phyloP scores from a whole-genome alignment of 2,329 filamentous ascomycete genomes.

The Apiospora marii region DNA sequence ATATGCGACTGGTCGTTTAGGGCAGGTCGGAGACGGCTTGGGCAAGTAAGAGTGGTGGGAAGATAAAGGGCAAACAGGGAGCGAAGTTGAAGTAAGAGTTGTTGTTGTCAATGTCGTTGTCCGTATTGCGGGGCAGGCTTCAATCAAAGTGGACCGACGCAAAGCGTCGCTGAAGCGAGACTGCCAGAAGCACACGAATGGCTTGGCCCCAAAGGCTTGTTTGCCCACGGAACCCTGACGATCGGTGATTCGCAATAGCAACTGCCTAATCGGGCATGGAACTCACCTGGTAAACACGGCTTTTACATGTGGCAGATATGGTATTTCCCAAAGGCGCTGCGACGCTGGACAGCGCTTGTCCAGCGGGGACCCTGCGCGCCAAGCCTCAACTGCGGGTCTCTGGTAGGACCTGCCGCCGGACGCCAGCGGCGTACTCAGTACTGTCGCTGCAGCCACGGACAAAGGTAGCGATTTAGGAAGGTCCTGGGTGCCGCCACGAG shows the following conservation, averaged over 20 bases:
- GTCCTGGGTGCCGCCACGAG: not conserved
- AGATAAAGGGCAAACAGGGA: not conserved
- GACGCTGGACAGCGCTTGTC: not conserved
- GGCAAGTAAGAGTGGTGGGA: not conserved
- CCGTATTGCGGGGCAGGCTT: not conserved
- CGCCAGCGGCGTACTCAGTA: not conserved
- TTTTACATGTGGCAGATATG: constrained; percentile 4
- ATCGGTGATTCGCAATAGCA: constrained; percentile 8
- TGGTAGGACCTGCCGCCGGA: not conserved
- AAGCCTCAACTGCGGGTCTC: not conserved
- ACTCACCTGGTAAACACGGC: not conserved
- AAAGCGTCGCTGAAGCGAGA: constrained; percentile 2
- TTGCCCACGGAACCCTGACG: not conserved
- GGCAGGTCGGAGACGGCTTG: not conserved
- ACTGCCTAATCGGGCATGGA: constrained; percentile 14
- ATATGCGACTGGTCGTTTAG: not conserved
- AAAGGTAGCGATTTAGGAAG: constrained; percentile 16
- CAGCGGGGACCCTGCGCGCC: not conserved
- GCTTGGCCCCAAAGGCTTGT: constrained; percentile 4
- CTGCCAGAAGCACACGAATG: not conserved
- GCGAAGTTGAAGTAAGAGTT: not conserved
- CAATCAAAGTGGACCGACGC: not conserved
- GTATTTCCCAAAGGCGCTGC: not conserved
- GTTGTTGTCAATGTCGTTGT: not conserved
- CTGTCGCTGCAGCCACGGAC: constrained; percentile 1